Conservation (phyloP, 1,139 yeast genomes). For the Zhuliangozyma parablackwelliae region DNA sequence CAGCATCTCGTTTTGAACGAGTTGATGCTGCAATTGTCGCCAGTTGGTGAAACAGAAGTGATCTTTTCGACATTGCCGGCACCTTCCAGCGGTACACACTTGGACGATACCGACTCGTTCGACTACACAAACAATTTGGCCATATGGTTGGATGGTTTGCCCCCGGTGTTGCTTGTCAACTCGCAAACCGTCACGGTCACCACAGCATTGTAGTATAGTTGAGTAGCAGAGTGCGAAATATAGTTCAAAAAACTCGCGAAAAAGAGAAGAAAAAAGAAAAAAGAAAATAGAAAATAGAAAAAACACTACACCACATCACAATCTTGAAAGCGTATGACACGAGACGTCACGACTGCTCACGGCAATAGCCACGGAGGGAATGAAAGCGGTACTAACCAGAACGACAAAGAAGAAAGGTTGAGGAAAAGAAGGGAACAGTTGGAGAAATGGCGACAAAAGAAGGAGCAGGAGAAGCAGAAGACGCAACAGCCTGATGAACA, state of each 20-base stretch:
- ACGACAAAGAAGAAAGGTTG: constrained; percentile 31
- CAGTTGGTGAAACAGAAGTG: constrained; percentile 57
- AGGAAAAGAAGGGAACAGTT: constrained; percentile 34
- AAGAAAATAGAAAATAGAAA: not conserved
- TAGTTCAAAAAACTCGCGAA: too few relatives aligned
- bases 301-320: too few relatives aligned
- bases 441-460: constrained; percentile 40
- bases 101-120: constrained; percentile 59
- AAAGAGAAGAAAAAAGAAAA: too few relatives aligned
- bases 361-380: not conserved
- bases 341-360: not conserved
- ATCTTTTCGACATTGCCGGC: constrained; percentile 88
- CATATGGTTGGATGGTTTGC: constrained; percentile 75
- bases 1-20: constrained; percentile 88
- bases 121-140: constrained; percentile 76
- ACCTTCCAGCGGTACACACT: constrained; percentile 78
- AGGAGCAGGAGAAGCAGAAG: constrained; percentile 19
- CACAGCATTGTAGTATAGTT: constrained; percentile 57
- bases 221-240: too few relatives aligned
- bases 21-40: constrained; percentile 61
- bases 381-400: constrained; percentile 8
- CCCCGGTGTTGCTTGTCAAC: constrained; percentile 76
- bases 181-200: constrained; percentile 95
- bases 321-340: constrained; percentile 1
- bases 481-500: not conserved